Conservation (phyloP, 139 green algal genomes). For the Dunaliella primolecta region DNA sequence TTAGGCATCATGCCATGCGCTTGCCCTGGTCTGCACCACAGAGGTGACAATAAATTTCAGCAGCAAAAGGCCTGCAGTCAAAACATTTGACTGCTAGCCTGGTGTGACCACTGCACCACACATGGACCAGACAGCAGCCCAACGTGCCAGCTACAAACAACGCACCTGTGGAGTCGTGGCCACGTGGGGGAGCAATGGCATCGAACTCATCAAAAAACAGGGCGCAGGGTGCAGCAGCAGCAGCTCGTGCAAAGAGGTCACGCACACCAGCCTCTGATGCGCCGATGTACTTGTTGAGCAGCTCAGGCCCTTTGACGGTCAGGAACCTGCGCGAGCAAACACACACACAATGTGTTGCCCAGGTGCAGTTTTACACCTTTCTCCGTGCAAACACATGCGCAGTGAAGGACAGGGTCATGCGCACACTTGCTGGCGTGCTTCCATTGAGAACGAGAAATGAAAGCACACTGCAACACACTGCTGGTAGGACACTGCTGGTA, state of each 20-base stretch:
- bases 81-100: no score
- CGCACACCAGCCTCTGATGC: constrained; percentile 83
- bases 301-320: constrained; percentile 83
- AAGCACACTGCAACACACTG: no score
- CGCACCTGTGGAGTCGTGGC: constrained; percentile 88
- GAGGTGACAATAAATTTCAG: no score
- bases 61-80: no score
- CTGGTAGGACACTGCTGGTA: neutral
- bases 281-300: constrained; percentile 99
- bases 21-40: no score
- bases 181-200: constrained; percentile 87
- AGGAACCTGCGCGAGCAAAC: constrained; percentile 19
- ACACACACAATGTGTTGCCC: neutral
- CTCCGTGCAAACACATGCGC: neutral
- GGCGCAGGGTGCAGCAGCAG: constrained; percentile 84
- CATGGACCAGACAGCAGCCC: no score
- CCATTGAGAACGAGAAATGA: no score
- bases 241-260: constrained; percentile 84
- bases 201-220: constrained; percentile 99
- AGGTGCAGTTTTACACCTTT: neutral
- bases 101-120: no score
- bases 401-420: no score
- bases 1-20: no score
- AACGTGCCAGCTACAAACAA: no score
- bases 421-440: no score